phyloP scores from a whole-genome alignment of 768 basidiomycete genomes.

The Mycena belliarum region DNA sequence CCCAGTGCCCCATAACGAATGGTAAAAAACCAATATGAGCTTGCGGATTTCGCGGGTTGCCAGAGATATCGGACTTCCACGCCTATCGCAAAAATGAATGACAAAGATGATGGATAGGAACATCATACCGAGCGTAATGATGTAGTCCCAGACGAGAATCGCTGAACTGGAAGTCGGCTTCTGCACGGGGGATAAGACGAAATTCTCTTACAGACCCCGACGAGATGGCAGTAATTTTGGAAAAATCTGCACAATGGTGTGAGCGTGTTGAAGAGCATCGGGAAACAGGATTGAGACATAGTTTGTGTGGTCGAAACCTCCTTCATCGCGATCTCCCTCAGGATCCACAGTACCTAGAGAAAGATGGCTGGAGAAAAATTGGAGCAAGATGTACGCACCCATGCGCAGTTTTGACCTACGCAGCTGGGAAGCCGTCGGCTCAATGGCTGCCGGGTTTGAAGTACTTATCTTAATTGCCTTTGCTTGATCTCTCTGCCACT shows the following conservation, averaged over 20 bases:
- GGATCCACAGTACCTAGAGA: too few relatives aligned
- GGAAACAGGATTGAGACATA: not conserved
- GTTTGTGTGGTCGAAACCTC: not conserved
- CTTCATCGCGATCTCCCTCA: not conserved
- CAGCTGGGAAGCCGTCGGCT: not conserved
- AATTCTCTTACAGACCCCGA: not conserved
- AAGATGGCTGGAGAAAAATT: not conserved
- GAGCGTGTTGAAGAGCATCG: not conserved
- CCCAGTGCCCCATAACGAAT: conserved; percentile 33
- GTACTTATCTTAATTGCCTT: not conserved
- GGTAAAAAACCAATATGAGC: conserved; percentile 28
- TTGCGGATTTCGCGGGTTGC: conserved; percentile 25
- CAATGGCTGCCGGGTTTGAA: not conserved
- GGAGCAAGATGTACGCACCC: not conserved
- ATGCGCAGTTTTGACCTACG: not conserved
- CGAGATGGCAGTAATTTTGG: conserved; percentile 1
- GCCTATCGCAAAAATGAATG: not conserved
- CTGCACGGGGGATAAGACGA: not conserved
- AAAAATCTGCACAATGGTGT: not conserved
- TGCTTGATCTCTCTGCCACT: not conserved
- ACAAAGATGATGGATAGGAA: not conserved
- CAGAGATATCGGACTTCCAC: conserved; percentile 25
- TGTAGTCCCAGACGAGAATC: conserved; percentile 7
- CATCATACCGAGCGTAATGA: not conserved
- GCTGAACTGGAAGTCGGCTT: not conserved